phyloP scores from a whole-genome alignment of 1,284 basidiomycete genomes.

The Ceratobasidium theobromae region DNA sequence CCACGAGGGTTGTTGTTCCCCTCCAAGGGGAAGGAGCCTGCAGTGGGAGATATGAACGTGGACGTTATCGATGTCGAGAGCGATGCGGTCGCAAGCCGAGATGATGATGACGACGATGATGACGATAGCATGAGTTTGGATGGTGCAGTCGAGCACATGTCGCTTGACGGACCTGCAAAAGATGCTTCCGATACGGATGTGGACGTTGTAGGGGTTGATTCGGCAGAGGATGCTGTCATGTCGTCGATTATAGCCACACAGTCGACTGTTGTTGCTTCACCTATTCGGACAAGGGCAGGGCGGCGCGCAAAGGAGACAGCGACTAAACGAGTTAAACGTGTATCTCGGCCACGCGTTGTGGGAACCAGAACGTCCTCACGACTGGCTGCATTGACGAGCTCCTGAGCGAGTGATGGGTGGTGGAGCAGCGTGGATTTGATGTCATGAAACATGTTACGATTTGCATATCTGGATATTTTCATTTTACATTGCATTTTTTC shows the following conservation, averaged over 20 bases:
- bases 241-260: too few species aligned
- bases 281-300: constrained; percentile 1
- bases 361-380: neutral
- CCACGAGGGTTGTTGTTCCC: neutral
- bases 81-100: too few species aligned
- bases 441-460: neutral
- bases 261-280: neutral
- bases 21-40: neutral
- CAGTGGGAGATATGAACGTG: neutral
- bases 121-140: constrained; percentile 26
- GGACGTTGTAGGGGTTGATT: neutral
- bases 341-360: neutral
- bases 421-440: neutral
- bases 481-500: too few species aligned
- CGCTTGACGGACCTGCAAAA: neutral
- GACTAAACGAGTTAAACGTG: neutral
- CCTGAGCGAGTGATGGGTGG: neutral
- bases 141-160: constrained; percentile 23
- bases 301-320: neutral
- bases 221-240: neutral
- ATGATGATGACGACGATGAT: too few species aligned
- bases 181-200: constrained; percentile 11
- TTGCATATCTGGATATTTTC: neutral
- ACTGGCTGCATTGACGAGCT: neutral
- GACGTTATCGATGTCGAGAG: constrained; percentile 1